A percentile compares a stretch with the other conserved stretches of the same genome.
Conservation (phyloP, 2,329 filamentous ascomycete genomes). For the Thermoascus crustaceus region DNA sequence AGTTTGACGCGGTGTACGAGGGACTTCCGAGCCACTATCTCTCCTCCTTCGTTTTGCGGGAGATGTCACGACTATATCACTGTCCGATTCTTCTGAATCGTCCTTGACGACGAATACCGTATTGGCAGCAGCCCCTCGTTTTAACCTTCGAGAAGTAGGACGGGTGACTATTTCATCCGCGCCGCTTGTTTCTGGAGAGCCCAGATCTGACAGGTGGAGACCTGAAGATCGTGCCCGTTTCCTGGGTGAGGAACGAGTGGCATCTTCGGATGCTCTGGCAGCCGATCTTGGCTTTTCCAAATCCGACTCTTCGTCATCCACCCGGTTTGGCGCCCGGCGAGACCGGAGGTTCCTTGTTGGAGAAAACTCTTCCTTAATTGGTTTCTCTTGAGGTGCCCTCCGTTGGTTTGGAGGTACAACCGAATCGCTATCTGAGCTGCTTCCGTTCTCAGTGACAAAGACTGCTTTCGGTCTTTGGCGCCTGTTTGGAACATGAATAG, state of each 20-base stretch:
- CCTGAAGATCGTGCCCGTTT: conserved; percentile 7
- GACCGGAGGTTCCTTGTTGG: conserved; percentile 1
- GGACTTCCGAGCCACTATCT: conserved; percentile 8
- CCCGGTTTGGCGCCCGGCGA: not conserved
- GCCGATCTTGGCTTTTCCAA: conserved; percentile 3
- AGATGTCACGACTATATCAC: conserved; percentile 19
- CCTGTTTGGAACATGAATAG: not conserved
- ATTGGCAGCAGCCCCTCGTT: conserved; percentile 18
- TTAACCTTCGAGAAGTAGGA: conserved; percentile 19
- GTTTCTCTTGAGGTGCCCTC: conserved; percentile 4
- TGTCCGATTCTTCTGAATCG: conserved; percentile 21
- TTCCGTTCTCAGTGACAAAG: conserved; percentile 8
- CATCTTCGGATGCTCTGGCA: not conserved
- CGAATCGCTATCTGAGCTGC: conserved; percentile 6
- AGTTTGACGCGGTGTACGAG: conserved; percentile 17
- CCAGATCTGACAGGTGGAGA: conserved; percentile 10
- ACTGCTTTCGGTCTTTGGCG: conserved; percentile 2
- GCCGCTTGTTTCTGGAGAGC: conserved; percentile 21
- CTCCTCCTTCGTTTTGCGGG: conserved; percentile 19
- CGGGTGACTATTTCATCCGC: conserved; percentile 19
- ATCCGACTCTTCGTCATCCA: not conserved
- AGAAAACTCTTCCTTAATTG: conserved; percentile 1
- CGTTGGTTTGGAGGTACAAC: conserved; percentile 3
- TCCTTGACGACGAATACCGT: conserved; percentile 19
- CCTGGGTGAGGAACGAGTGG: not conserved